Evolutionary conservation across 805 yeast genomes (phyloP).

Genomic region (Pichia membranifaciens): DNA sequence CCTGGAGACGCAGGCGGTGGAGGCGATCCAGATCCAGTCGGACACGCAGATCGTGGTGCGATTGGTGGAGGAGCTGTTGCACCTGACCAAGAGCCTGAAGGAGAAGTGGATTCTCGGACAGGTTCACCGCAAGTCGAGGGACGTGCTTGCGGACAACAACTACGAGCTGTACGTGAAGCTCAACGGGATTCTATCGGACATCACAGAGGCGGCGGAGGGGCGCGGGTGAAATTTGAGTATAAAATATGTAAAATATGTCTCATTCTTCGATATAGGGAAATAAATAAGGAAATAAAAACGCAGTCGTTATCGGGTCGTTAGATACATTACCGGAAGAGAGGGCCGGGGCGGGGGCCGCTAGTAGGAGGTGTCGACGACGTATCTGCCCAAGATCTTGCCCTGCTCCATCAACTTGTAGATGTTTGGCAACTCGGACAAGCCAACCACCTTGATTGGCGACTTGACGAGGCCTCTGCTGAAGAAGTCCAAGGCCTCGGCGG

Average conservation of each 20-base stretch:
- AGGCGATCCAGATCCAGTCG: slow-evolving; percentile 49
- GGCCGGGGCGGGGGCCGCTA: no score
- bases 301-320: not conserved
- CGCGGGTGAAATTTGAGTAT: not conserved
- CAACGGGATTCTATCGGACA: slow-evolving; percentile 32
- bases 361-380: slow-evolving; percentile 75
- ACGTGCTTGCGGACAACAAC: slow-evolving; percentile 22
- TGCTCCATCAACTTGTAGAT: slow-evolving; percentile 77
- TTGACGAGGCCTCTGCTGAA: slow-evolving; percentile 60
- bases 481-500: slow-evolving; percentile 72
- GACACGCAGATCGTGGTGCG: slow-evolving; percentile 46
- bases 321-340: not conserved
- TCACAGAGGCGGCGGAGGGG: slow-evolving; percentile 13
- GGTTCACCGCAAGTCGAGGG: slow-evolving; percentile 31
- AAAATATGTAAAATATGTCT: not conserved
- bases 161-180: slow-evolving; percentile 28
- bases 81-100: slow-evolving; percentile 43
- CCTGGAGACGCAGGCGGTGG: slow-evolving; percentile 40
- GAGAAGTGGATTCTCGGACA: slow-evolving; percentile 57
- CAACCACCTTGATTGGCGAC: slow-evolving; percentile 67
- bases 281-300: not conserved
- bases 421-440: slow-evolving; percentile 62
- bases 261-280: not conserved
- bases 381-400: slow-evolving; percentile 85
- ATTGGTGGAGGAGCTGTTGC: slow-evolving; percentile 46